These are phyloP conservation scores for Agrocybe chaxingu DNA, from an alignment of 768 basidiomycete genomes.

Conservation along the genomic window DNA sequence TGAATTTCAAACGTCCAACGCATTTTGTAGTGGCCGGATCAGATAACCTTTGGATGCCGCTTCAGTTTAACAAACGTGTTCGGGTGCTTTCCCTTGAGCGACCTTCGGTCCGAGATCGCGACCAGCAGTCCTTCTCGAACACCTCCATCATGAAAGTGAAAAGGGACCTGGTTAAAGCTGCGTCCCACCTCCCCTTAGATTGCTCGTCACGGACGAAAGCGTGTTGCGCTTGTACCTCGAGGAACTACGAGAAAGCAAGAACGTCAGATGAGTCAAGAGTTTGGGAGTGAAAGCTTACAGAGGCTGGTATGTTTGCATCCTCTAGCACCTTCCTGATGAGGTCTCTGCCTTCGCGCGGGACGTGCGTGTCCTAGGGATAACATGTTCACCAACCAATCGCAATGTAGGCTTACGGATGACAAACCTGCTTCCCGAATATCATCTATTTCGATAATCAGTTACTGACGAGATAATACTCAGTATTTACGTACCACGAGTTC, in stretches of 20 bases:
- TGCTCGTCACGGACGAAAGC: constrained; percentile 93
- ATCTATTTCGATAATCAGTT: constrained; percentile 42
- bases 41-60: too few relatives aligned
- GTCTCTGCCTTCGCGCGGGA: constrained; percentile 82
- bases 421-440: constrained; percentile 93
- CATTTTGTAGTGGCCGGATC: too few relatives aligned
- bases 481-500: constrained; percentile 69
- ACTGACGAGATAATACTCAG: neutral
- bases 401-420: constrained; percentile 2
- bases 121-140: constrained; percentile 83
- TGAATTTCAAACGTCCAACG: too few relatives aligned
- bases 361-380: constrained; percentile 76
- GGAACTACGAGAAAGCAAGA: constrained; percentile 47
- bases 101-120: constrained; percentile 77
- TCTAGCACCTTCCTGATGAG: constrained; percentile 82
- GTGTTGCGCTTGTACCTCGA: constrained; percentile 97
- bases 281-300: constrained; percentile 44
- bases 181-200: constrained; percentile 95
- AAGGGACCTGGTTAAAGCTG: constrained; percentile 77
- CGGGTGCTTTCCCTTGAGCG: constrained; percentile 42
- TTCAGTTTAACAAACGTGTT: constrained; percentile 70
- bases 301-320: constrained; percentile 67
- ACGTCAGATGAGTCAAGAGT: neutral
- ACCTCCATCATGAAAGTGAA: constrained; percentile 91
- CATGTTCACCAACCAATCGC: neutral